These are phyloP conservation scores for Trypanosoma caninum DNA, from an alignment of 208 protist species.

Conservation along the genomic window DNA sequence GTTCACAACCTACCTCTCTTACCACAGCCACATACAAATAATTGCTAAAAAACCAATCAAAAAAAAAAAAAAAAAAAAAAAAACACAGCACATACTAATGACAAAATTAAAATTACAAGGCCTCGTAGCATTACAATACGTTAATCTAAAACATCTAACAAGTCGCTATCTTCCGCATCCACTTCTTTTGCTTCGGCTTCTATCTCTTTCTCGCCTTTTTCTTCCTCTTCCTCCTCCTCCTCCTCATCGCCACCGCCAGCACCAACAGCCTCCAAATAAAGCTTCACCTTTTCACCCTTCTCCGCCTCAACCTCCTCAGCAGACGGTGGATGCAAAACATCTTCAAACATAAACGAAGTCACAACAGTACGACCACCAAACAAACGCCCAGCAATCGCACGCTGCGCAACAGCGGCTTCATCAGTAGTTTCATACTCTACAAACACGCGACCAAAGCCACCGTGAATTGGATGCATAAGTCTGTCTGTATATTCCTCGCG, in stretches of 20 bases:
- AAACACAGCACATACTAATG: no score
- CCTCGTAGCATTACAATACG: no score
- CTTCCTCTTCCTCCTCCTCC: constrained; percentile 10
- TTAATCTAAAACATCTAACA: constrained; percentile 6
- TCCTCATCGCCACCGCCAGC: constrained; percentile 16
- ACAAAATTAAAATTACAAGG: no score
- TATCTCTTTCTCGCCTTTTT: constrained; percentile 2
- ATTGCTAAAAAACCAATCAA: not conserved
- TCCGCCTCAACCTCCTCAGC: constrained; percentile 23
- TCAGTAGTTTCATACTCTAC: constrained; percentile 85
- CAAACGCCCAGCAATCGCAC: constrained; percentile 72
- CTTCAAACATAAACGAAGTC: constrained; percentile 88
- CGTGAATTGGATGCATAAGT: constrained; percentile 80
- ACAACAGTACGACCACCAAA: constrained; percentile 87
- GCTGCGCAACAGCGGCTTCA: constrained; percentile 78
- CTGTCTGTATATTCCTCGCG: constrained; percentile 54
- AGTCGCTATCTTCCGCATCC: not conserved
- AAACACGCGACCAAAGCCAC: constrained; percentile 81
- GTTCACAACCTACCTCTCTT: not conserved
- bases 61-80: constrained; percentile 2
- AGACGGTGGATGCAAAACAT: constrained; percentile 44
- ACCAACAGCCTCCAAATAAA: constrained; percentile 20
- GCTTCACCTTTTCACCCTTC: constrained; percentile 28
- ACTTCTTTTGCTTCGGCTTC: not conserved
- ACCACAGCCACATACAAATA: constrained; percentile 4